phyloP scores from a whole-genome alignment of 23 red algal genomes.

The Pyropia haitanensis region DNA sequence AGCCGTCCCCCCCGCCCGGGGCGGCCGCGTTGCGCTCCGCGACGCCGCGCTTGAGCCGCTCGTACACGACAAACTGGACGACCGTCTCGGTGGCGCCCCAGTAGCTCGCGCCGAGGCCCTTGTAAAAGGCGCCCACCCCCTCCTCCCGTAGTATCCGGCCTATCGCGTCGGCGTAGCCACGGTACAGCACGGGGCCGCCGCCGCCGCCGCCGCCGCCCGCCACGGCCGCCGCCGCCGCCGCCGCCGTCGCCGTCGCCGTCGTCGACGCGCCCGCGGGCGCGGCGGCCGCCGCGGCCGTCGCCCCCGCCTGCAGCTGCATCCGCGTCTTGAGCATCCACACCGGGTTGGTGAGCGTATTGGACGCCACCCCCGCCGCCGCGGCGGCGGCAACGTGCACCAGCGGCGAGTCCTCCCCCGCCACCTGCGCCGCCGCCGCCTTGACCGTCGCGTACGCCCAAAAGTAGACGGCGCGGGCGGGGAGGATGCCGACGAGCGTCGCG shows the following conservation, averaged over 20 bases:
- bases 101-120: constrained; percentile 41
- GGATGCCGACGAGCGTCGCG: constrained; percentile 82
- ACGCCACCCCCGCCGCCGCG: constrained; percentile 75
- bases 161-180: constrained; percentile 22
- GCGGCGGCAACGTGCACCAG: constrained; percentile 79
- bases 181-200: constrained; percentile 21
- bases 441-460: constrained; percentile 98
- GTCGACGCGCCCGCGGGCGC: too few relatives aligned
- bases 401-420: constrained; percentile 64
- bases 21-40: background rate
- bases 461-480: constrained; percentile 89
- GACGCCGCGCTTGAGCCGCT: constrained; percentile 16
- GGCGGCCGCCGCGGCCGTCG: constrained; percentile 13
- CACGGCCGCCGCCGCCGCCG: constrained; percentile 2
- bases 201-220: too few relatives aligned
- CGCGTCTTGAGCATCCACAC: constrained; percentile 98
- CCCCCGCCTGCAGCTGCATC: constrained; percentile 90
- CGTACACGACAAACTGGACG: constrained; percentile 52
- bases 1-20: constrained; percentile 3
- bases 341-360: constrained; percentile 95
- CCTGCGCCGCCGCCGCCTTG: constrained; percentile 45
- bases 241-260: constrained; percentile 34
- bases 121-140: constrained; percentile 45
- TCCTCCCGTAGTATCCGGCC: constrained; percentile 35
- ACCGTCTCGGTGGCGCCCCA: constrained; percentile 49